Evolutionary conservation across 805 yeast species (phyloP), one percentile per base, ranked within the genome.

Genomic region (Ogataea siamensis): DNA sequence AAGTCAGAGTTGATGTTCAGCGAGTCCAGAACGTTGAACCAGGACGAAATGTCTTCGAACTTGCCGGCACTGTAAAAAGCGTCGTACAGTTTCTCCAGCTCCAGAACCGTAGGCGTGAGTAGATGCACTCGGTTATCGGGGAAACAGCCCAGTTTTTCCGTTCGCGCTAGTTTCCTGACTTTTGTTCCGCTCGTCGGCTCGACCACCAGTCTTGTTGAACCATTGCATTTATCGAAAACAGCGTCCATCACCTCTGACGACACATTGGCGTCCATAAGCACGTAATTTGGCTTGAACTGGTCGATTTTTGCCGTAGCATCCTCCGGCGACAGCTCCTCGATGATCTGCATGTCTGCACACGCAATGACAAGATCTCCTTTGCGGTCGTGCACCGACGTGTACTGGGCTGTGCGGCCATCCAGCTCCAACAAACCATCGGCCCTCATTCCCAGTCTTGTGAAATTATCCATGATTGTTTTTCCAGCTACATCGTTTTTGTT

Each of bases 111-210:
- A 0, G 96, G 96, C 0, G 93, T 82, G 1, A 75, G 61, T 14
- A 83, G 47, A 39, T 67, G 64, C 17, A 74, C 46, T 25, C 49
- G 34, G 34, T 71, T 64, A 26, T 73, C 45, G 0, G 87, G 87
- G 47, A 62, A 80, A 5, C 72, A 70, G 2, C 51, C 46, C 3
- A 74, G 49, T 2, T 50, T 47, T n/a, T 59, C 45, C 10, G 49
- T 37, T 19, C 55, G 19, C 0, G 76, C 69, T 3, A 83, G 47
- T 39, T 70, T 66, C 0, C 58, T 57, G 2, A 89, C 73, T 53
- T 87, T 87, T 3, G 76, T 68, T 1, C 65, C 68, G 1, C 93
- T 81, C 0, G 96, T 87, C 4, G 96, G 96, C 47, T 87, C 96
- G 42, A 80, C 68, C 1, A 83, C 63, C 2, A 72, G 66, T 7